phyloP scores from a whole-genome alignment of 1,284 basidiomycete genomes.

The Exobasidium rhododendri region DNA sequence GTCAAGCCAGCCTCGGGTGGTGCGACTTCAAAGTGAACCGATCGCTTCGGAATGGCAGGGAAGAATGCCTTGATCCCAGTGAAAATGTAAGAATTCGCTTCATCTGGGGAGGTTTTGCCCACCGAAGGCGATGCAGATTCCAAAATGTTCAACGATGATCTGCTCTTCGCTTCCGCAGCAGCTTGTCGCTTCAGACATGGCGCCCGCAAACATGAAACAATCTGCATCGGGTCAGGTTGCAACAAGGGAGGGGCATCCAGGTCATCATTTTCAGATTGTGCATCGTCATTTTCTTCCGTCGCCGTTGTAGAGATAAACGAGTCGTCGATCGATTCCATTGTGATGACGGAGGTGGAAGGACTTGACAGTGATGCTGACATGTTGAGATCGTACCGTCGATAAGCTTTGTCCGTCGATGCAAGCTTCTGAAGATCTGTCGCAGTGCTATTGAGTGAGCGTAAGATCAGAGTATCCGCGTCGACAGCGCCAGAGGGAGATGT shows the following conservation, averaged over 20 bases:
- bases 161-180: background rate
- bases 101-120: background rate
- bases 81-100: constrained; percentile 1
- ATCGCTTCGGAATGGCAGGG: constrained; percentile 17
- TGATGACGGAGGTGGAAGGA: too few relatives aligned
- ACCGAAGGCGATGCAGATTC: background rate
- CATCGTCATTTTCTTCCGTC: background rate
- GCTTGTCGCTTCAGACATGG: background rate
- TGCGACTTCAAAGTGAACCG: constrained; percentile 35
- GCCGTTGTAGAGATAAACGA: background rate
- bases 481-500: too few relatives aligned
- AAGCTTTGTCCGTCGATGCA: too few relatives aligned
- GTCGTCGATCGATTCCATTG: too few relatives aligned
- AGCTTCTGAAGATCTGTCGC: too few relatives aligned
- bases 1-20: constrained; percentile 37
- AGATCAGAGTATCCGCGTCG: too few relatives aligned
- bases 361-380: too few relatives aligned
- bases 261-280: background rate
- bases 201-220: background rate
- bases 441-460: too few relatives aligned
- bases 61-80: constrained; percentile 12
- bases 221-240: background rate
- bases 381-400: too few relatives aligned
- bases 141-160: background rate
- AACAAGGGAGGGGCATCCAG: background rate